Conservation (phyloP, 345 rosid species). For the Cardamine occulta region DNA sequence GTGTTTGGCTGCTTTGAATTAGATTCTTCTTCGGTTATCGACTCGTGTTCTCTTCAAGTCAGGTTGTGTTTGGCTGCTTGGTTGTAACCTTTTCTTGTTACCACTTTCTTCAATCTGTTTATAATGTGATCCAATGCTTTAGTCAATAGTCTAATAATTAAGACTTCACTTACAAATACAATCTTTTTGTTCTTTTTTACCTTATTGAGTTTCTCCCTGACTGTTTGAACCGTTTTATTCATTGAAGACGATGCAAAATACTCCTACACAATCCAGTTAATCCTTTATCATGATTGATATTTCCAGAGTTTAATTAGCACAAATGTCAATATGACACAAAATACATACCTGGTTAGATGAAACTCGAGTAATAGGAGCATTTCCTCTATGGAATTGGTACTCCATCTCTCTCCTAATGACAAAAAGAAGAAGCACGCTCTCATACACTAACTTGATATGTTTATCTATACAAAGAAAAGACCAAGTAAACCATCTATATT, state of each 20-base stretch:
- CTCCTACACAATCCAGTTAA: constrained; percentile 55
- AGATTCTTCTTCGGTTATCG: constrained; percentile 78
- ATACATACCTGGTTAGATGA: constrained; percentile 68
- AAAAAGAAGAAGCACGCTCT: constrained; percentile 22
- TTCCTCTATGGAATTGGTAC: constrained; percentile 34
- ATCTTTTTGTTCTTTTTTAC: constrained; percentile 46
- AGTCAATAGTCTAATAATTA: background rate
- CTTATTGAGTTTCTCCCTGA: constrained; percentile 83
- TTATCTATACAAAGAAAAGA: background rate
- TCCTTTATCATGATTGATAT: background rate
- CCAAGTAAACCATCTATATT: constrained; percentile 1
- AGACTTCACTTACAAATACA: constrained; percentile 1
- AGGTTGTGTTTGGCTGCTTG: constrained; percentile 55
- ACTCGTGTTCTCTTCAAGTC: constrained; percentile 59
- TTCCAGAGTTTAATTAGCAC: background rate
- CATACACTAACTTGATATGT: background rate
- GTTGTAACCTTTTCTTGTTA: constrained; percentile 53
- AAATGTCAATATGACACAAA: background rate
- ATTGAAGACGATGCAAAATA: constrained; percentile 77
- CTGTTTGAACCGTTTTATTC: constrained; percentile 76
- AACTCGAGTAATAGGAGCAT: constrained; percentile 55
- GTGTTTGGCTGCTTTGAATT: constrained; percentile 45
- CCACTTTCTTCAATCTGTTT: constrained; percentile 59
- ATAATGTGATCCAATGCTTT: constrained; percentile 17
- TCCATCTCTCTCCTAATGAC: constrained; percentile 43